phyloP scores from a whole-genome alignment of 768 basidiomycete genomes.

The Serendipita sp. region DNA sequence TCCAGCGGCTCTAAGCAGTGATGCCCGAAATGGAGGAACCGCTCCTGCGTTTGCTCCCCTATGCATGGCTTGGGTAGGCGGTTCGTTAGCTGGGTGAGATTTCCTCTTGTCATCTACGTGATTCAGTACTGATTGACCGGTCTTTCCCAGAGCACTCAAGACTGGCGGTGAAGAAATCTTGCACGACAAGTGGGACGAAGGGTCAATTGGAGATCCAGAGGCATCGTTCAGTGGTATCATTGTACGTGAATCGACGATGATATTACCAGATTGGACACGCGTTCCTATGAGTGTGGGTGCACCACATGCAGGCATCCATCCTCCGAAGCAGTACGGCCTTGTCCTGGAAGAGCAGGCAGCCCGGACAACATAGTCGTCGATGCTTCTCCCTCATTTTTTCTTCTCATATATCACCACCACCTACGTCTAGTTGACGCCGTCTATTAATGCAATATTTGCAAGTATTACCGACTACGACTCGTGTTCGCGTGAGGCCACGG shows the following conservation, averaged over 20 bases:
- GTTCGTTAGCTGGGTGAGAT: constrained; percentile 76
- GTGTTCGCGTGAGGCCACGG: no score
- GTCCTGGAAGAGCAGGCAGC: neutral
- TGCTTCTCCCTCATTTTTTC: neutral
- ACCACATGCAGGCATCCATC: constrained; percentile 20
- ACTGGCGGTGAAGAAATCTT: constrained; percentile 70
- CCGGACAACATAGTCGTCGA: neutral
- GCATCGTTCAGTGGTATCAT: constrained; percentile 6
- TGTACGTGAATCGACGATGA: constrained; percentile 26
- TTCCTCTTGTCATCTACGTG: neutral
- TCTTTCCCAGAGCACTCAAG: constrained; percentile 52
- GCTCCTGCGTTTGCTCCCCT: constrained; percentile 80
- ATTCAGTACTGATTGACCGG: neutral
- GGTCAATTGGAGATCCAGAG: constrained; percentile 22
- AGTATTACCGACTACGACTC: no score
- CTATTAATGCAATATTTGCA: no score
- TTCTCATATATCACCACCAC: no score
- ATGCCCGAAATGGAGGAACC: constrained; percentile 54
- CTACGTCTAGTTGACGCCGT: no score
- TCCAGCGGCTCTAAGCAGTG: constrained; percentile 30
- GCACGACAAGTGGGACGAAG: constrained; percentile 78
- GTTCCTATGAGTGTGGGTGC: constrained; percentile 47
- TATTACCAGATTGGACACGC: constrained; percentile 75
- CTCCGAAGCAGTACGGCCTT: neutral
- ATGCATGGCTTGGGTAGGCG: constrained; percentile 82